Base-by-base conservation (phyloP, 2,329 filamentous ascomycete genomes). In the Lachnum nothofagi region DNA sequence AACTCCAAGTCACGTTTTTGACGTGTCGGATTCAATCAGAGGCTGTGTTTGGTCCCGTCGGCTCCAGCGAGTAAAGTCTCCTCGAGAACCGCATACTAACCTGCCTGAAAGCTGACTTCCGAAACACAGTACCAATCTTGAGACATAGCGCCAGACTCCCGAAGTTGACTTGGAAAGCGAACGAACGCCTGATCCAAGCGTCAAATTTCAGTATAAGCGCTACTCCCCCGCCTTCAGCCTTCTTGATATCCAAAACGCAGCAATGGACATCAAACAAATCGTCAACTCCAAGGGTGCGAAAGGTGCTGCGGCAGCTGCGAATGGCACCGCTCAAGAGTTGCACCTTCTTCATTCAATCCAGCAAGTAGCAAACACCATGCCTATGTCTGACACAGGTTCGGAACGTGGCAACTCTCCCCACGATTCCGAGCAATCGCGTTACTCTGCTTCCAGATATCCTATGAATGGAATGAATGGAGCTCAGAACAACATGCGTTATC, bases 191-290 rank as follows among this genome's bases (percentile, higher is more conserved):
- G 62, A 63, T 59, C 62, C 60, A 49, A 64, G 62, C 60, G 54
- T 56, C 44, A 29, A 47, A 45, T 49, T 37, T 40, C 47, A 48
- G 55, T 61, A 60, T 57, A 64, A 59, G 29, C 53, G 40, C 19
- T 51, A 27, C 45, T 38, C 46, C 19, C 49, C 43, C 35, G 24
- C 43, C 31, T 44, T 42, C 27, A 17, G 17, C 23, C 29, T 44
- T 29, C 17, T 45, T 42, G 29, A 29, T 34, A 45, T 9, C 14
- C 42, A 24, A 24, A 37, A 39, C 40, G 42, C 39, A 46, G 56
- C 42, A 29, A 67, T 67, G 65, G 65, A 67, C 39, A 66, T 67
- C 52, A 66, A 65, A 44, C 60, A 66, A 43, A 67, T 67, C 25
- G 64, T 67, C 29, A 66, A 67, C 52, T 58, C 63, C 5, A 66